Percentiles rank a stretch among this genome's conserved stretches.
These are phyloP conservation scores for Gloeopeniophorella convolvens DNA, from an alignment of 768 basidiomycete genomes.

Conservation along the genomic window DNA sequence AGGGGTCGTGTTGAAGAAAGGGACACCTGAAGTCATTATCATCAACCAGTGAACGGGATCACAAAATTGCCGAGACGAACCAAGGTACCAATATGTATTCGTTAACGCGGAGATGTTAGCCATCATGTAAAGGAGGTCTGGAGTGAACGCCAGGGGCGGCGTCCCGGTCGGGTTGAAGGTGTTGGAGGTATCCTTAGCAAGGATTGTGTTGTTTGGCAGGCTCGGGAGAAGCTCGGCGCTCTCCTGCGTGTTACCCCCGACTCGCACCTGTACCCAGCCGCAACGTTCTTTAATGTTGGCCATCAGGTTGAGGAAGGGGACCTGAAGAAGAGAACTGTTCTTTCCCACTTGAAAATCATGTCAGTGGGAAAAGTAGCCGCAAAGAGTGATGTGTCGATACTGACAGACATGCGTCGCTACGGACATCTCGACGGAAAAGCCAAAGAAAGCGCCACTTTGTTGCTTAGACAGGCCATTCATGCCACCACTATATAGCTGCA, in stretches of 20 bases:
- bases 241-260: conserved; percentile 82
- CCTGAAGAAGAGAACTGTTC: conserved; percentile 47
- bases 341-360: conserved; percentile 38
- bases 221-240: conserved; percentile 43
- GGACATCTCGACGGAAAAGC: conserved; percentile 74
- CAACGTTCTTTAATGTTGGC: conserved; percentile 60
- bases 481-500: conserved; percentile 33
- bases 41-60: conserved; percentile 13
- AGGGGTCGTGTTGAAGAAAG: conserved; percentile 59
- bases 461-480: conserved; percentile 35
- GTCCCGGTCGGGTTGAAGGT: conserved; percentile 53
- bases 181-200: conserved; percentile 41
- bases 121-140: conserved; percentile 62
- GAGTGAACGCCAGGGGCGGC: conserved; percentile 56
- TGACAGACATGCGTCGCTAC: conserved; percentile 58
- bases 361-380: neutral
- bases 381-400: conserved; percentile 26
- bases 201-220: conserved; percentile 40
- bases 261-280: conserved; percentile 55
- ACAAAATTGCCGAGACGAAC: conserved; percentile 23
- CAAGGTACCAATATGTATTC: conserved; percentile 61
- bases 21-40: conserved; percentile 34
- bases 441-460: conserved; percentile 54
- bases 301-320: conserved; percentile 76
- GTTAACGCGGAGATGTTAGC: conserved; percentile 51